Conservation (phyloP, 2,329 filamentous ascomycete species). For the Ceratocystis eucalypticola region DNA sequence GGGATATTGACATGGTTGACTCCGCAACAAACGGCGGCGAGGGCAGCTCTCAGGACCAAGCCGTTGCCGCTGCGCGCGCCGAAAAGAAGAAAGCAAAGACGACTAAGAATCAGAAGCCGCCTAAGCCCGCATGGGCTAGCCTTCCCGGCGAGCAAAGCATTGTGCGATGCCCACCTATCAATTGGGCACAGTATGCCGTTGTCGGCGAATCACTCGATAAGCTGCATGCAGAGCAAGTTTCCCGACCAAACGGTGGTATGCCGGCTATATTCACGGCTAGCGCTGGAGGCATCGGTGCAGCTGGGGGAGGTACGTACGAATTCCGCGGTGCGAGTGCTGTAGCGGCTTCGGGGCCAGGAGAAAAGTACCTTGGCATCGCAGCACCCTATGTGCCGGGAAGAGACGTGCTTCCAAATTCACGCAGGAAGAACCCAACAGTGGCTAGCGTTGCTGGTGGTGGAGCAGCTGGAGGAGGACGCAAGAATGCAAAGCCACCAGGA, state of each 20-base stretch:
- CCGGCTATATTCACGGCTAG: conserved; percentile 33
- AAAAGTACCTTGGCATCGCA: conserved; percentile 38
- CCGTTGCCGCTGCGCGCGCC: background rate
- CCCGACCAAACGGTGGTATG: conserved; percentile 44
- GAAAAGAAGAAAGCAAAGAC: conserved; percentile 19
- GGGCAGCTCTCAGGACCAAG: conserved; percentile 18
- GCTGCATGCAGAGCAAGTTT: conserved; percentile 66
- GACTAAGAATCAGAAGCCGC: conserved; percentile 22
- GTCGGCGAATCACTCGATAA: conserved; percentile 63
- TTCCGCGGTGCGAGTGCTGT: conserved; percentile 30
- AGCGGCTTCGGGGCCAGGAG: conserved; percentile 22
- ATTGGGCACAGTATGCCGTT: conserved; percentile 92
- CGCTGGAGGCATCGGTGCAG: background rate
- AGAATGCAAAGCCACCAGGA: conserved; percentile 12
- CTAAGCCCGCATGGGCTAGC: conserved; percentile 38
- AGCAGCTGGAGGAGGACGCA: background rate
- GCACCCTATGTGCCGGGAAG: conserved; percentile 42
- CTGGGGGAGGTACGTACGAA: conserved; percentile 35
- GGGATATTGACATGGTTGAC: background rate
- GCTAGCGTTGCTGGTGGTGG: background rate
- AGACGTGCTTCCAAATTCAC: conserved; percentile 34
- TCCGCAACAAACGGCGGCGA: conserved; percentile 20
- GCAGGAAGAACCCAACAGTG: conserved; percentile 22
- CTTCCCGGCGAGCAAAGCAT: conserved; percentile 71
- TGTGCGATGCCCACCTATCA: conserved; percentile 74